A percentile compares a stretch with the other conserved stretches of the same genome.
These are phyloP conservation scores for Cryptosporidium ubiquitum DNA, from an alignment of 169 alveolate species.

Conservation along the genomic window DNA sequence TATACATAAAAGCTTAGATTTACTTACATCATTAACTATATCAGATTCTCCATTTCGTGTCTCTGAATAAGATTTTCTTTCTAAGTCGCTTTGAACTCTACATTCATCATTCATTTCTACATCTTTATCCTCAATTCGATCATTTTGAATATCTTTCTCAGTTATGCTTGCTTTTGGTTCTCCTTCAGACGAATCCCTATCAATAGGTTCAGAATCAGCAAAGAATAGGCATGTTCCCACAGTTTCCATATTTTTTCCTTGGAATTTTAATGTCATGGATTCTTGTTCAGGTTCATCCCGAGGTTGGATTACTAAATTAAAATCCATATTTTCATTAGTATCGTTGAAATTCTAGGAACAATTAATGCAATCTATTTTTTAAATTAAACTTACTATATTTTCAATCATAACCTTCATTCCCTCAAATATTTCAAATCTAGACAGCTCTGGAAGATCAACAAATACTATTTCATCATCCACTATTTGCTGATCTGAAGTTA, in stretches of 20 bases:
- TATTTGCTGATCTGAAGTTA: neutral
- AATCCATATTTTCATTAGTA: neutral
- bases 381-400: conserved; percentile 14
- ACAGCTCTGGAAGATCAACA: conserved; percentile 67
- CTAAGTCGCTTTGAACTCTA: neutral
- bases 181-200: neutral
- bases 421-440: conserved; percentile 56
- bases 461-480: conserved; percentile 58
- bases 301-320: conserved; percentile 10
- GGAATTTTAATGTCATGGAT: conserved; percentile 7
- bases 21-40: neutral
- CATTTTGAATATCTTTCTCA: neutral
- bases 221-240: conserved; percentile 66
- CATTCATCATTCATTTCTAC: neutral
- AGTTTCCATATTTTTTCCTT: conserved; percentile 45
- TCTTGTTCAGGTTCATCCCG: conserved; percentile 12
- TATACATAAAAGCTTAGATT: conserved; percentile 11
- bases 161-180: neutral
- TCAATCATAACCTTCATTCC: conserved; percentile 50
- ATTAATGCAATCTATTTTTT: neutral
- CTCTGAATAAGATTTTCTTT: neutral
- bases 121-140: neutral
- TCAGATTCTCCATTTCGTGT: neutral
- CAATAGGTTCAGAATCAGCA: neutral
- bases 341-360: conserved; percentile 7